These are phyloP conservation scores for Entrophospora sp. DNA, from an alignment of 192 early-diverging fungal species.

Conservation along the genomic window DNA sequence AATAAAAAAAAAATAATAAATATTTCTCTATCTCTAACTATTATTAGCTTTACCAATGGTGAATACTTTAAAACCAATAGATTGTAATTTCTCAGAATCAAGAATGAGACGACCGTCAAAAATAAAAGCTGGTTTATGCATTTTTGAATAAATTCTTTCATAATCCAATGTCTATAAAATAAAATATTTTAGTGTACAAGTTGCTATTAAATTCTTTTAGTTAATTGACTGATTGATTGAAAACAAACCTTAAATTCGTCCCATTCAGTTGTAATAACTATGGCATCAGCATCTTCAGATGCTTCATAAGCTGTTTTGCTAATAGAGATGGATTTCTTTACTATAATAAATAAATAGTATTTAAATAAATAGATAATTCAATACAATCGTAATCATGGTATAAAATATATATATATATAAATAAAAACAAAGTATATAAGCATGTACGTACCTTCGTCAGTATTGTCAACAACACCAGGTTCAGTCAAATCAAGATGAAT, in stretches of 20 bases:
- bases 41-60: constrained; percentile 55
- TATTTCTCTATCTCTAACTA: too few species aligned
- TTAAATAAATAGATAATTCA: too few species aligned
- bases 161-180: constrained; percentile 56
- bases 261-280: constrained; percentile 85
- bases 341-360: constrained; percentile 21
- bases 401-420: too few species aligned
- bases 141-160: constrained; percentile 50
- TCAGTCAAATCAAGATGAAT: constrained; percentile 59
- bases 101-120: constrained; percentile 88
- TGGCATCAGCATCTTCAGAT: constrained; percentile 59
- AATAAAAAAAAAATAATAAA: too few species aligned
- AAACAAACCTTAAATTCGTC: constrained; percentile 69
- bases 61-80: constrained; percentile 72
- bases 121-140: constrained; percentile 79
- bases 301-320: constrained; percentile 60
- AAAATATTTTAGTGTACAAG: too few species aligned
- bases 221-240: neutral
- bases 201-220: too few species aligned
- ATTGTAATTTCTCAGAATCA: constrained; percentile 48
- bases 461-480: constrained; percentile 42
- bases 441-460: constrained; percentile 25
- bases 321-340: constrained; percentile 58
- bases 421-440: too few species aligned
- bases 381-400: too few species aligned